Evolutionary conservation across 2,329 filamentous ascomycete genomes (phyloP), one percentile per base, ranked within the genome.

Genomic region (Scytalidium sp.): DNA sequence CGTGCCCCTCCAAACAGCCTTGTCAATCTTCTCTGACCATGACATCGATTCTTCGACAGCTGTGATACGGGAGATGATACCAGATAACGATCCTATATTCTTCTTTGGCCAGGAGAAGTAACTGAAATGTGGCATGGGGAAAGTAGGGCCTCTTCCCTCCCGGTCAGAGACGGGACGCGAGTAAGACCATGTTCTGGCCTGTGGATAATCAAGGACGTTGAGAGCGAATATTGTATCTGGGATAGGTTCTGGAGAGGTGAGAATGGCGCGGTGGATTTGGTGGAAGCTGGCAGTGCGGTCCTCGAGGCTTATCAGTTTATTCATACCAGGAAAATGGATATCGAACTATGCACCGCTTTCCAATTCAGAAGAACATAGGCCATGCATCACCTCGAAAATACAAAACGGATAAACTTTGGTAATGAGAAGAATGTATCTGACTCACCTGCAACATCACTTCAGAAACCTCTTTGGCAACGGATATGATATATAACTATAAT

Each of bases 71-170:
- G 41, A 27, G 0, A 72, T 59, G 0, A 73, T 75, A 44, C 69
- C 64, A 10, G 65, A 54, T 13, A 78, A 59, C 6, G 73, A 73
- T 5, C 69, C 70, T 61, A 75, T 76, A 67, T 75, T 75, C 47
- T 71, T 73, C 42, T 77, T 68, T 19, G 73, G 67, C 78, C 78
- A 81, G 5, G 74, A 71, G 74, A 74, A 81, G 66, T 74, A 78
- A 59, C 70, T 71, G 69, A 78, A 84, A 67, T 77, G 80, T 50
- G 78, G 78, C 66, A 81, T 75, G 3, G 77, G 61, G 64, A 78
- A 80, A 50, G 17, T 36, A 4, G 32, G 67, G 29, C 71, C 71
- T 10, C 50, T 53, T 19, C 50, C 53, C 49, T 64, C 65, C 3
- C 52, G 50, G 0, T 71, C 68, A 60, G 71, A 67, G 19, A 71